These are phyloP conservation scores for Bodo saltans DNA, from an alignment of 78 protist species.

Conservation along the genomic window DNA sequence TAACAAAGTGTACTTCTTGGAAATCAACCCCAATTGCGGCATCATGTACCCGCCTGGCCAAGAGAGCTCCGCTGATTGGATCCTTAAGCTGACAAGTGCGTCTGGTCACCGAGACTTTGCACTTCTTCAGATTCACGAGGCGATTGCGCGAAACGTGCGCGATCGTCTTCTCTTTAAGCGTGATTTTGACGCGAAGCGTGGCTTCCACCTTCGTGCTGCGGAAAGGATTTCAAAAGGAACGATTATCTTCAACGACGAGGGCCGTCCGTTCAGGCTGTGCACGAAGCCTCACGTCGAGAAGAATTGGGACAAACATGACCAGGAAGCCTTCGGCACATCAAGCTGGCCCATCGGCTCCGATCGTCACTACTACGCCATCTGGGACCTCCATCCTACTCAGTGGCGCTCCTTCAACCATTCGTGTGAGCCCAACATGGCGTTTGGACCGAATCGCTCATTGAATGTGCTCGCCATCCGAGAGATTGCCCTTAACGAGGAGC, in stretches of 20 bases:
- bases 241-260: not conserved
- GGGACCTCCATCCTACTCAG: not conserved
- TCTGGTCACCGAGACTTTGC: not conserved
- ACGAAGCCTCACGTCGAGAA: not conserved
- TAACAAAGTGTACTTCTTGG: not conserved
- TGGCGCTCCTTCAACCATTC: conserved; percentile 2
- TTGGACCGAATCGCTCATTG: not conserved
- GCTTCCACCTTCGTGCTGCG: not conserved
- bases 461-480: not conserved
- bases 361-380: not conserved
- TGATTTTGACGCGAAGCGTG: not conserved
- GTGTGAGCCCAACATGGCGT: not conserved
- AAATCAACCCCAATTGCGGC: conserved; percentile 1
- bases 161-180: not conserved
- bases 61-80: not conserved
- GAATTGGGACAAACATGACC: not conserved
- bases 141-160: not conserved
- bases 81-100: not conserved
- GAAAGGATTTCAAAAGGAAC: not conserved
- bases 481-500: not conserved
- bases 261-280: not conserved
- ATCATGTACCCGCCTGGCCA: not conserved
- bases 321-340: not conserved
- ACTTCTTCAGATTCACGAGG: not conserved
- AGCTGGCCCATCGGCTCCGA: not conserved